phyloP scores from a whole-genome alignment of 495 filamentous ascomycete genomes.

The Xylaria sp. region DNA sequence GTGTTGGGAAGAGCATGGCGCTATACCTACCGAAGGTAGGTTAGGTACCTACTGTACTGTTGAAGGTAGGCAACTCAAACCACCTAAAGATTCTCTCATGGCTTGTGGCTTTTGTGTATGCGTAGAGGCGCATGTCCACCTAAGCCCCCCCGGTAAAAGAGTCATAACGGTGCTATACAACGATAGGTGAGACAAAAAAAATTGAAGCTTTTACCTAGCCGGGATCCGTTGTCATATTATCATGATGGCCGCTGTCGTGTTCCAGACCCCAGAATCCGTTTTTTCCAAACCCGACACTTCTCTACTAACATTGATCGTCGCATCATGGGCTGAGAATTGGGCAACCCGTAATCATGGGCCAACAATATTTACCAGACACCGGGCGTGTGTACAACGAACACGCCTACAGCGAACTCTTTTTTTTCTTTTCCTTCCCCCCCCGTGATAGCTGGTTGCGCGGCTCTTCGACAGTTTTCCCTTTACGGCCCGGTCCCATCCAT shows the following conservation, averaged over 20 bases:
- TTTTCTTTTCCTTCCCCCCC: not conserved
- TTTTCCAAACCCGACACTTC: not conserved
- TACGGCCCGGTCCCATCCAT: not conserved
- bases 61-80: not conserved
- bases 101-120: not conserved
- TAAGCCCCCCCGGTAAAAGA: not conserved
- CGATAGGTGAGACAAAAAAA: not conserved
- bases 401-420: no score
- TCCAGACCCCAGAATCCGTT: not conserved
- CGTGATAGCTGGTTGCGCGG: not conserved
- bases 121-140: not conserved
- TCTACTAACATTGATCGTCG: not conserved
- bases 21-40: no score
- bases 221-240: not conserved
- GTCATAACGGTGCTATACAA: constrained; percentile 5
- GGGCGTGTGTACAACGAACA: not conserved
- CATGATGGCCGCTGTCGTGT: not conserved
- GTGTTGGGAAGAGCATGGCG: not conserved
- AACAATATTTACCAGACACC: not conserved
- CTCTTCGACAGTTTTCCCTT: not conserved
- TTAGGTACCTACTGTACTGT: no score
- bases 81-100: not conserved
- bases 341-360: not conserved
- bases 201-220: not conserved
- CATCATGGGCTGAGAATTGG: not conserved